Conservation (phyloP, 371 early-diverging fungal genomes). For the Apophysomyces sp. region DNA sequence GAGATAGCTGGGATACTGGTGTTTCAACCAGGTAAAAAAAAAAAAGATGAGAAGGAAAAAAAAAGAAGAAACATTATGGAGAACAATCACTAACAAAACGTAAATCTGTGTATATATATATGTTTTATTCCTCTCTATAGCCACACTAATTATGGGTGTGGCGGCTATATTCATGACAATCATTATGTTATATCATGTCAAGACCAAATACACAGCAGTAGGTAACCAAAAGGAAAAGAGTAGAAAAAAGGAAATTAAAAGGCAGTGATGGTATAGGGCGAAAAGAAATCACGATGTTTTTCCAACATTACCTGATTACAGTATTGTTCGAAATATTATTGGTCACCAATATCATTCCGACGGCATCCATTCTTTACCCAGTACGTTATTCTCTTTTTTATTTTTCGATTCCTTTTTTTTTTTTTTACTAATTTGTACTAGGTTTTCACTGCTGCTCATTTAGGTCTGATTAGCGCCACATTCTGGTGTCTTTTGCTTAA, state of each 20-base stretch:
- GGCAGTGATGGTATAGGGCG: conserved; percentile 50
- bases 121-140: conserved; percentile 26
- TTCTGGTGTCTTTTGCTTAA: conserved; percentile 85
- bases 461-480: conserved; percentile 70
- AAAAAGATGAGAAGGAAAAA: no score
- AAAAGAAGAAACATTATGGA: not conserved
- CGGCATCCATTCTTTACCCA: conserved; percentile 68
- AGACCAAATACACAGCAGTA: conserved; percentile 90
- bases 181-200: conserved; percentile 90
- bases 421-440: conserved; percentile 18
- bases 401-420: conserved; percentile 1
- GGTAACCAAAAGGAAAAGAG: conserved; percentile 43
- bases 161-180: conserved; percentile 82
- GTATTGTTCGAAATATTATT: conserved; percentile 77
- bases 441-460: conserved; percentile 78
- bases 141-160: conserved; percentile 75
- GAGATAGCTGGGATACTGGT: conserved; percentile 73
- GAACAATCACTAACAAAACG: no score
- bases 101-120: no score
- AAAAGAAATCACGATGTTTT: conserved; percentile 91
- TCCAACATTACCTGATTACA: conserved; percentile 78
- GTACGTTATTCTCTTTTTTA: conserved; percentile 39
- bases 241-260: not conserved
- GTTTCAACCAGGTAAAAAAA: conserved; percentile 80
- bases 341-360: conserved; percentile 79